phyloP scores from a whole-genome alignment of 306 rosid species.

The Medicago lupulina region DNA sequence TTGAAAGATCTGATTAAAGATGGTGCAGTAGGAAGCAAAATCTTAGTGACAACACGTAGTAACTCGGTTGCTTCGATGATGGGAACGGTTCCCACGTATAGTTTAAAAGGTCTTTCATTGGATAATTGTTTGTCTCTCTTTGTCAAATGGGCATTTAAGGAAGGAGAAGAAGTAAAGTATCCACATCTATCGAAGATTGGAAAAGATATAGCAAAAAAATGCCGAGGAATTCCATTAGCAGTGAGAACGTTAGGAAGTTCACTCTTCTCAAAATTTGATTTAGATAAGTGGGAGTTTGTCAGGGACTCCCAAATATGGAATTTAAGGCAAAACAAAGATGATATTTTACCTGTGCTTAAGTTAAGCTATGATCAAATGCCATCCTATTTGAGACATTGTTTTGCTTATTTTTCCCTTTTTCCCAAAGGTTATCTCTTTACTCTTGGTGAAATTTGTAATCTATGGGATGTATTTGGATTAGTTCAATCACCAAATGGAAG shows the following conservation, averaged over 20 bases:
- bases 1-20: neutral
- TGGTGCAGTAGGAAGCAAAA: neutral
- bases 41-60: conserved; percentile 14
- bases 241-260: neutral
- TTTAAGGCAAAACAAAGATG: neutral
- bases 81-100: neutral
- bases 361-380: neutral
- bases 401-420: neutral
- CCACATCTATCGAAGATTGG: neutral
- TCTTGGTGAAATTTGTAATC: neutral
- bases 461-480: neutral
- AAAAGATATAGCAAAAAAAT: neutral
- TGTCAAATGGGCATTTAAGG: conserved; percentile 15
- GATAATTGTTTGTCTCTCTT: neutral
- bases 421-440: neutral
- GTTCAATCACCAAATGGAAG: neutral
- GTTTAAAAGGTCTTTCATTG: neutral
- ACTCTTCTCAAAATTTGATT: neutral
- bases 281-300: neutral
- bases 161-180: neutral
- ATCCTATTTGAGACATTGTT: neutral
- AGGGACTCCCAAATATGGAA: neutral
- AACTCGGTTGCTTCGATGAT: conserved; percentile 12
- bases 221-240: neutral
- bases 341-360: neutral